Base-by-base conservation (phyloP, 257 asterid species). In the Ballota nigra region DNA sequence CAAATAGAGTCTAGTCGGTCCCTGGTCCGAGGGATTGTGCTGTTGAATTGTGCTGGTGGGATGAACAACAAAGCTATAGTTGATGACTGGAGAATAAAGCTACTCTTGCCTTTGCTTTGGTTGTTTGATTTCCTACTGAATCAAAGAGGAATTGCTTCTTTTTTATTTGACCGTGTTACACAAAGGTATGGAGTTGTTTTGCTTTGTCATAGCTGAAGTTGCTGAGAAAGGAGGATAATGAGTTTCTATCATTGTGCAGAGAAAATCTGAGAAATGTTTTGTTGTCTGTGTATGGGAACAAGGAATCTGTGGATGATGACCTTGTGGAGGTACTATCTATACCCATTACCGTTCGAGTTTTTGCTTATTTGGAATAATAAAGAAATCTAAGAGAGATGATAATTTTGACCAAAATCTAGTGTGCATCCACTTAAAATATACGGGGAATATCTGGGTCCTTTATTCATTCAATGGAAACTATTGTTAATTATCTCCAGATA, bases 21-120 rank as follows among this genome's bases (percentile, higher is more conserved):
- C 59, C 75, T 82, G 56, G 85, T 94, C 63, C 80, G 83, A 57
- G 98, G 92, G 31, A 88, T 91, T n/a, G 98, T 86, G 74, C 85
- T 94, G 64, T 81, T 94, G 53, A 94, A 94, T 57, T 91, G 98
- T 53, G 87, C 97, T 6, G 97, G 98, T 77, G 98, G 97, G 15
- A 94, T 91, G 97, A 94, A 91, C 92, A 94, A 94, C 86, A 94
- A 94, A 83, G 97, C 97, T 1, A 83, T 91, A 76, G 98, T 94
- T 31, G 97, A 91, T 67, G 98, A 94, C 78, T 94, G 98, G 98
- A 91, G 98, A 73, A 91, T 94, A 61, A 89, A 85, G 83, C 86
- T 91, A 40, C 72, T 89, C 8, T 66, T 84, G 51, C 97, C 99
- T 29, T 73, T 94, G 79, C 83, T 94, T 64, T 87, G 89, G 97